Percentiles rank a stretch among this genome's conserved stretches.
These are phyloP conservation scores for Solanum clarkiae DNA, from an alignment of 257 asterid genomes.

Conservation along the genomic window DNA sequence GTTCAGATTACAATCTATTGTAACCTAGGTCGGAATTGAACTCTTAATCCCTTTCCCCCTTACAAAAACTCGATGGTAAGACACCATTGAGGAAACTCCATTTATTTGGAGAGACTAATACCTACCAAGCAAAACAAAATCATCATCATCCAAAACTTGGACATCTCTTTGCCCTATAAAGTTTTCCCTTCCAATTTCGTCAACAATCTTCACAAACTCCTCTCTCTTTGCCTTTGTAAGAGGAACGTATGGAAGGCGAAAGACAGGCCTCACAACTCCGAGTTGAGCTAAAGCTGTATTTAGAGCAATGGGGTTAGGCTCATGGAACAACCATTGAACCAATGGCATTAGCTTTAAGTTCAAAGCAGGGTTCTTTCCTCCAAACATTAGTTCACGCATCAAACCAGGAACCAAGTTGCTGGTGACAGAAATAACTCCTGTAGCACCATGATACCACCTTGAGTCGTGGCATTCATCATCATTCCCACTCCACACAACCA, in stretches of 20 bases:
- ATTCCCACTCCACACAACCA: slow-evolving; percentile 81
- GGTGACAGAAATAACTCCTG: slow-evolving; percentile 68
- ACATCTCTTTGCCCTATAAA: slow-evolving; percentile 70
- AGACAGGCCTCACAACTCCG: slow-evolving; percentile 71
- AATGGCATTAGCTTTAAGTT: slow-evolving; percentile 49
- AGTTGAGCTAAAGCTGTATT: slow-evolving; percentile 91
- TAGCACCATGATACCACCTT: slow-evolving; percentile 67
- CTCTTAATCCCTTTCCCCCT: background rate
- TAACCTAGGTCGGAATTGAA: background rate
- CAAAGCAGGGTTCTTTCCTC: slow-evolving; percentile 42
- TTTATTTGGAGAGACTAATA: slow-evolving; percentile 22
- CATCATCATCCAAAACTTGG: slow-evolving; percentile 51
- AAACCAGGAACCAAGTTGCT: slow-evolving; percentile 81
- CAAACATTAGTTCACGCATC: slow-evolving; percentile 62
- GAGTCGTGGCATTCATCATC: slow-evolving; percentile 80
- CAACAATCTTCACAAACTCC: slow-evolving; percentile 62
- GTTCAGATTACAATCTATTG: background rate
- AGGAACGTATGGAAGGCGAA: slow-evolving; percentile 72
- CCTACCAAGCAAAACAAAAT: slow-evolving; percentile 61
- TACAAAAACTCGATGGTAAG: too few relatives aligned
- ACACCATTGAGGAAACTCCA: too few relatives aligned
- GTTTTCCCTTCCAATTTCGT: slow-evolving; percentile 63
- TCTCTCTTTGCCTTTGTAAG: slow-evolving; percentile 54
- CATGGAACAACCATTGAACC: slow-evolving; percentile 53
- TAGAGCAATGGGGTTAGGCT: slow-evolving; percentile 69